Percentiles rank a stretch among this genome's conserved stretches.
These are phyloP conservation scores for Allantophomopsis lycopodina DNA, from an alignment of 2,329 filamentous ascomycete genomes.

Conservation along the genomic window DNA sequence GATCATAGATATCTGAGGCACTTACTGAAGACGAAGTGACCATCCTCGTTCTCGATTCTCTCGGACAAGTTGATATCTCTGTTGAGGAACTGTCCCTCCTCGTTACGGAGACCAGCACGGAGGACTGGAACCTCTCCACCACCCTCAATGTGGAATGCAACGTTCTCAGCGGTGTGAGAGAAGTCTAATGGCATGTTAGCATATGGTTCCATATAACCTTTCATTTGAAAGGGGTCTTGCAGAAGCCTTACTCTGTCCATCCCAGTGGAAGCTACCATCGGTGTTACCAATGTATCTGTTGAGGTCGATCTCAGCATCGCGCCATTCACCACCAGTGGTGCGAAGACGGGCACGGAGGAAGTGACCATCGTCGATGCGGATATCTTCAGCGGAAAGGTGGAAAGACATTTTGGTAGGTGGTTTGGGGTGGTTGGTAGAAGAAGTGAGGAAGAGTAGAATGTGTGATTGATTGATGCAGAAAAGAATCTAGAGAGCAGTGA, in stretches of 20 bases:
- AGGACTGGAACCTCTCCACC: constrained; percentile 25
- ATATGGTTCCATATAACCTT: too few species aligned
- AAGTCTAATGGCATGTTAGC: constrained; percentile 14
- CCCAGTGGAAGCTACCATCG: constrained; percentile 28
- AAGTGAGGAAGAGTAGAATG: too few species aligned
- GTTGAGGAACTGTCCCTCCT: constrained; percentile 17
- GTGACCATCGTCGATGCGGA: constrained; percentile 32
- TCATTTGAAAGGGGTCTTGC: too few species aligned
- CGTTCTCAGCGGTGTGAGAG: constrained; percentile 19
- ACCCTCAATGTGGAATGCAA: constrained; percentile 24
- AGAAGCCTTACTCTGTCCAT: constrained; percentile 10
- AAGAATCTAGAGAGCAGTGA: too few species aligned
- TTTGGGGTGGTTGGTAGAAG: too few species aligned
- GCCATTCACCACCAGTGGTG: constrained; percentile 25
- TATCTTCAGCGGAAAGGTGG: constrained; percentile 30
- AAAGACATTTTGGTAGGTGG: constrained; percentile 23
- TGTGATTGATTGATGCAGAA: too few species aligned
- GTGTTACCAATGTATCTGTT: constrained; percentile 38
- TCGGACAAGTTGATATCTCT: constrained; percentile 28
- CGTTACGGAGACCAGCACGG: constrained; percentile 20
- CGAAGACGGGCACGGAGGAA: constrained; percentile 35
- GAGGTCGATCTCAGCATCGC: constrained; percentile 36
- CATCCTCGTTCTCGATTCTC: constrained; percentile 25
- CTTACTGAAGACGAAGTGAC: constrained; percentile 23
- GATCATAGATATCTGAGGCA: not conserved